Evolutionary conservation across 2,329 filamentous ascomycete genomes (phyloP), one percentile per base, ranked within the genome.

Genomic region (Colletotrichum endophyticum): DNA sequence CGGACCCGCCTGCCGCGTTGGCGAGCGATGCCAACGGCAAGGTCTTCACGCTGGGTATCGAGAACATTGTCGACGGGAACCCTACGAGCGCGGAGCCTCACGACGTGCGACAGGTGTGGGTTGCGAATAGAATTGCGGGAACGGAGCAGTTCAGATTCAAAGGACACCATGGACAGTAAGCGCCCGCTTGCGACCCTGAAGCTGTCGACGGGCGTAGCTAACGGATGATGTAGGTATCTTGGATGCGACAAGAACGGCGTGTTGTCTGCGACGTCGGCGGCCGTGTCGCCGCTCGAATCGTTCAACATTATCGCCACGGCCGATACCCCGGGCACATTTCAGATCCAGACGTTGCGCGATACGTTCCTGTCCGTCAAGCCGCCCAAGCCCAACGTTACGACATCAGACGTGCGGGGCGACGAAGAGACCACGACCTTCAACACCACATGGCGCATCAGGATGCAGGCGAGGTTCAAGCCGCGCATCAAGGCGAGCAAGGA

Each of bases 391-490:
- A 86, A 87, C 25, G 88, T 86, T 49, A 86, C 87, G 1, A 81
- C 86, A 1, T 89, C 92, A 1, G 94, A 96, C 79, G 88, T 98
- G 15, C 92, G 95, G 36, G 96, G 95, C 66, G 95, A 98, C 83
- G 94, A 92, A 9, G 91, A 93, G 16, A 86, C 87, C 11, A 91
- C 93, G 67, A 90, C 88, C 6, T 95, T 94, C 81, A 91, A 91
- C 80, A 95, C 95, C 12, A 94, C 93, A 8, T 84, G 98, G 76
- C 91, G 95, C 66, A 91, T 99, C 80, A 94, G 96, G 70, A 98
- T 99, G 96, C 96, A 99, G 87, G 95, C 96, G 27, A 90, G 95
- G 67, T 99, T 98, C 88, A 98, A 98, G 88, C 96, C 96, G 11
- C 91, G 91, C 78, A 85, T 97, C 62, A 95, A 94, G 85, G 94